Base-by-base conservation (phyloP, 2,329 filamentous ascomycete genomes). In the Alternaria brassicae region DNA sequence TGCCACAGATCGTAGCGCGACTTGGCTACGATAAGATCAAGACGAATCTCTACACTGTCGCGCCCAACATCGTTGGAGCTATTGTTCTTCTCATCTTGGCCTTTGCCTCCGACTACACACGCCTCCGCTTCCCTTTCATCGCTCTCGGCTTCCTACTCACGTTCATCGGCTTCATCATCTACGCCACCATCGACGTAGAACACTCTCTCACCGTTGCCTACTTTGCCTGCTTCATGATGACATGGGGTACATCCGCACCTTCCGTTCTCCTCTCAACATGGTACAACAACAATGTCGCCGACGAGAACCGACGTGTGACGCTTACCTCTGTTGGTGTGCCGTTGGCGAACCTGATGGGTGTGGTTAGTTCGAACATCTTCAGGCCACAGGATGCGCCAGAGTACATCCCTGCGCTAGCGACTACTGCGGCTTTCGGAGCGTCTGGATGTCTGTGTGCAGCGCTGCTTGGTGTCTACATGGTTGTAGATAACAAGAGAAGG, bases 201-300 rank as follows among this genome's bases (percentile, higher is more conserved):
- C 69, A 80, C 3, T 80, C 89, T 37, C 74, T 89, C n/a, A 82
- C 84, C 3, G 81, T 92, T 1, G 90, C 89, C 0, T 93, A 93
- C 71, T 92, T 88, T 64, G 89, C 90, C 5, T 88, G 85, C 54
- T 93, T 93, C 75, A 90, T 93, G 88, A 92, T 93, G 89, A 90
- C 88, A 10, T 92, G 89, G 88, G 91, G 91, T 15, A 92, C 89
- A 0, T 89, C 87, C 1, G 90, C 90, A 0, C 90, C 91, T 0
- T 90, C 87, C 0, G 90, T 93, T 8, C 81, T 93, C 12, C 81
- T 89, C 15, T 80, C 87, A 65, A 81, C 86, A 56, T 89, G 88
- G 88, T 93, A 92, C 79, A 93, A 91, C 79, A 93, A 93, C 81
- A 94, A 94, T 73, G 85, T 92, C 56, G 90, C 90, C 1, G 85